Evolutionary conservation across 768 basidiomycete genomes (phyloP).

Genomic region (Auricularia cornea): DNA sequence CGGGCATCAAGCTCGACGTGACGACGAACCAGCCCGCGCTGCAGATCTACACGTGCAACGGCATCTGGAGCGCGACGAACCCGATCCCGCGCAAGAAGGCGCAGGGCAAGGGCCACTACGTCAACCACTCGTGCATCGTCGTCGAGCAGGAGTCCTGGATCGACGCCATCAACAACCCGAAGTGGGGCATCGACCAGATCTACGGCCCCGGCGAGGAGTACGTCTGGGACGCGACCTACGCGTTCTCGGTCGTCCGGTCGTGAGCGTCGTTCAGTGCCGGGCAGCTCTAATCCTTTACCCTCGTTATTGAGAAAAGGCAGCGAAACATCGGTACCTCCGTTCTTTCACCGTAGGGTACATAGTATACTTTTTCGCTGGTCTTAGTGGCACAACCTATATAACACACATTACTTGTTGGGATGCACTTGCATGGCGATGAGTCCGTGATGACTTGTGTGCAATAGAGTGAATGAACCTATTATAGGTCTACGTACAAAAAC

Average conservation of each 20-base stretch:
- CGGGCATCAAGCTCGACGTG: constrained; percentile 47
- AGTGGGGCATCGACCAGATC: constrained; percentile 47
- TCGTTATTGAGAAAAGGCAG: neutral
- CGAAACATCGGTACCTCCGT: no score
- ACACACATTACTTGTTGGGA: no score
- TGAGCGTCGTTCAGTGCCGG: no score
- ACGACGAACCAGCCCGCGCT: constrained; percentile 43
- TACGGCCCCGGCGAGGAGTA: constrained; percentile 24
- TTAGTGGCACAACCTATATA: no score
- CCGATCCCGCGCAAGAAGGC: constrained; percentile 7
- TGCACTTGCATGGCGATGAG: no score
- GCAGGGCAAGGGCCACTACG: constrained; percentile 7
- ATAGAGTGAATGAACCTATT: no score
- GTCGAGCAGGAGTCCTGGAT: constrained; percentile 25
- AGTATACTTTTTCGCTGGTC: no score
- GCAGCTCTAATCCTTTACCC: no score
- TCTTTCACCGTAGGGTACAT: no score
- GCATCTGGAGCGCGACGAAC: constrained; percentile 4
- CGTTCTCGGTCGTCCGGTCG: constrained; percentile 31
- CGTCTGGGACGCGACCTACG: constrained; percentile 40
- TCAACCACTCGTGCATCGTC: constrained; percentile 14
- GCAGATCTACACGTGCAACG: constrained; percentile 9
- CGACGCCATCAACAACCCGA: constrained; percentile 48
- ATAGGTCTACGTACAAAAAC: no score
- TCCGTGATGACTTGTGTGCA: no score